phyloP scores from a whole-genome alignment of 2,329 filamentous ascomycete species.

The Ceratocystis cacaofunesta region DNA sequence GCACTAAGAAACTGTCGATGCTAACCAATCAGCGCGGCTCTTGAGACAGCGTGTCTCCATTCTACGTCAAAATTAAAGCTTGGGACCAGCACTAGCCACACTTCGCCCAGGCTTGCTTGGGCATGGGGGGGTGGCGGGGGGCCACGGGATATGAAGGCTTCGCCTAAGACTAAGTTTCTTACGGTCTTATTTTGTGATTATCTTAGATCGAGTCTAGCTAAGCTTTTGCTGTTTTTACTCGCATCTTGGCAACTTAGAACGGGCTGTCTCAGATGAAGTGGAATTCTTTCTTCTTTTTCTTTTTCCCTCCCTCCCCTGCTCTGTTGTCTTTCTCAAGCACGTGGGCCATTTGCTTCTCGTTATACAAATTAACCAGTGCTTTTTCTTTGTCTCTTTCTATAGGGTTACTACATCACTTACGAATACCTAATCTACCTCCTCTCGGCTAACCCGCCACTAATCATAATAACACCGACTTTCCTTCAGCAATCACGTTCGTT shows the following conservation, averaged over 20 bases:
- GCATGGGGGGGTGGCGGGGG: no score
- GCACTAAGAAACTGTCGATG: background rate
- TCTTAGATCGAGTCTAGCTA: background rate
- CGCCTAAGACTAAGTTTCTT: no score
- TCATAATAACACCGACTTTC: no score
- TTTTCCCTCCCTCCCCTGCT: no score
- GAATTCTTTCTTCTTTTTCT: background rate
- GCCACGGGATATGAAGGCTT: no score
- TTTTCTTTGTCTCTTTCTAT: background rate
- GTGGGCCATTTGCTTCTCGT: background rate
- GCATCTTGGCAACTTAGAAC: background rate
- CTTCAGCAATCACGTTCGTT: no score
- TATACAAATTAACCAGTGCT: no score
- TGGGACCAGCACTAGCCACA: background rate
- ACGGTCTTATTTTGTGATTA: background rate
- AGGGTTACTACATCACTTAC: background rate
- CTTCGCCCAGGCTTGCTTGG: background rate
- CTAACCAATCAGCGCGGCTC: background rate
- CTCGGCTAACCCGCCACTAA: no score
- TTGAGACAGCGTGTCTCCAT: background rate
- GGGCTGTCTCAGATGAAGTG: background rate
- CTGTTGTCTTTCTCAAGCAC: background rate
- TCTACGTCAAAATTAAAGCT: background rate
- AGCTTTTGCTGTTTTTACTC: background rate
- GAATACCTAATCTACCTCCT: no score